Base-by-base conservation (phyloP, 1,284 basidiomycete genomes). In the Cryptococcus depauperatus region DNA sequence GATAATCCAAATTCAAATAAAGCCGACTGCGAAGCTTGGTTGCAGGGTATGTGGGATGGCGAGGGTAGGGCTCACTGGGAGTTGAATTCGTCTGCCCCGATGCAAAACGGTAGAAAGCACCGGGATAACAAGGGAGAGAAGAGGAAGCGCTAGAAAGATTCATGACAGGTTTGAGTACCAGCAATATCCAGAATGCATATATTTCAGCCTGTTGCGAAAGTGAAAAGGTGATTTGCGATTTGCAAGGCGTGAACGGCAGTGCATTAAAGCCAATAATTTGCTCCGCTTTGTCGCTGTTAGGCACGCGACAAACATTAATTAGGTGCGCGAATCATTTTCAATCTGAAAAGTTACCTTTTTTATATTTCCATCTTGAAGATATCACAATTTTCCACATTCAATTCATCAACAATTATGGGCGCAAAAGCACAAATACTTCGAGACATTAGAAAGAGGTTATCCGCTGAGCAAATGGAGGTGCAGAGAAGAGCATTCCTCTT, bases 401-500 rank as follows among this genome's bases (percentile, higher is more conserved):
- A n/a, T n/a, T n/a, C n/a, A n/a, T n/a, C n/a, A n/a, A n/a, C n/a
- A n/a, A n/a, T n/a, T n/a, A 54, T 54, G 52, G 52, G 52, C 29
- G 47, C 43, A 35, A 51, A 51, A 39, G 48, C 52, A 32, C 52
- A 51, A 39, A 25, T 69, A 47, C 48, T 70, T 11, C 62, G 71
- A 29, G 66, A 71, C 48, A 57, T 68, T 35, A 55, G 58, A 27
- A 66, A 64, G 47, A 59, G 71, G 23, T 40, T 62, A n/a, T 57
- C 61, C 2, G 68, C 70, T 6, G 74, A 76, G 43, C 77, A 80
- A 34, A 81, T 82, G 61, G 90, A 95, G 68, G 75, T 91, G 42
- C 75, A 82, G 34, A 82, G 90, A 22, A 76, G 87, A 44, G 89
- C 90, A 0, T 90, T 90, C 69, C 81, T 93, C 48, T 88, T 81